A percentile compares a stretch with the other conserved stretches of the same genome.
phyloP scores from a whole-genome alignment of 495 filamentous ascomycete genomes.

The Lophiostoma macrostomum region DNA sequence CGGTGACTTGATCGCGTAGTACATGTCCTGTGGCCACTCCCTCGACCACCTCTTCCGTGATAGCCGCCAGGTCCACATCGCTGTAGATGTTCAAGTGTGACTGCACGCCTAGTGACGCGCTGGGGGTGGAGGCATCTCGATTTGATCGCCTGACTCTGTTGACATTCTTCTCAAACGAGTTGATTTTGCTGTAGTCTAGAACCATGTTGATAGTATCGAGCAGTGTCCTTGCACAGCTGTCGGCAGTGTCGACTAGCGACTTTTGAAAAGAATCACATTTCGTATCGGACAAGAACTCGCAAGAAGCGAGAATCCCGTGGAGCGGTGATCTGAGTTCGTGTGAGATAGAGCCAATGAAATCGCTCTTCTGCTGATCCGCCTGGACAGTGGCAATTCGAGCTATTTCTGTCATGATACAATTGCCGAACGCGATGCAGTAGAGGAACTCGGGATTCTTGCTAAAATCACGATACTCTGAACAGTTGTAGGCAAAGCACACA shows the following conservation, averaged over 20 bases:
- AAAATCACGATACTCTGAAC: constrained; percentile 28
- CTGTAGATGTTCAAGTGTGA: constrained; percentile 7
- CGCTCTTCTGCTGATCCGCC: constrained; percentile 4
- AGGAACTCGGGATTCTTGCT: constrained; percentile 33
- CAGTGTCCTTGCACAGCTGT: constrained; percentile 11
- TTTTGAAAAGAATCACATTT: not conserved
- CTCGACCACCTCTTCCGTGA: constrained; percentile 1
- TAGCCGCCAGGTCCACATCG: not conserved
- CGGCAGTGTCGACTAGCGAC: constrained; percentile 1
- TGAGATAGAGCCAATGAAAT: constrained; percentile 15
- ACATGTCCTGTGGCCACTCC: not conserved
- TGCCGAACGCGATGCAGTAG: constrained; percentile 36
- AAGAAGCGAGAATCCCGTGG: constrained; percentile 21
- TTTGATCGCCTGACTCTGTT: not conserved
- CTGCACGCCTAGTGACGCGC: not conserved
- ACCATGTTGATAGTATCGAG: constrained; percentile 15
- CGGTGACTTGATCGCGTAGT: not conserved
- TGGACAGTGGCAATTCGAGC: constrained; percentile 20
- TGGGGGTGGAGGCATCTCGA: not conserved
- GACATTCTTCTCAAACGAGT: constrained; percentile 4
- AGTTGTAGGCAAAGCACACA: constrained; percentile 33
- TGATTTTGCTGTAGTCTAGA: constrained; percentile 19
- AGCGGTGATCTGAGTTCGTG: constrained; percentile 24
- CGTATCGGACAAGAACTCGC: constrained; percentile 15
- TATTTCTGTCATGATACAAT: constrained; percentile 37